Percentiles rank a stretch among this genome's conserved stretches.
These are phyloP conservation scores for Trypanosoma melophagium DNA, from an alignment of 208 protist genomes.

Conservation along the genomic window DNA sequence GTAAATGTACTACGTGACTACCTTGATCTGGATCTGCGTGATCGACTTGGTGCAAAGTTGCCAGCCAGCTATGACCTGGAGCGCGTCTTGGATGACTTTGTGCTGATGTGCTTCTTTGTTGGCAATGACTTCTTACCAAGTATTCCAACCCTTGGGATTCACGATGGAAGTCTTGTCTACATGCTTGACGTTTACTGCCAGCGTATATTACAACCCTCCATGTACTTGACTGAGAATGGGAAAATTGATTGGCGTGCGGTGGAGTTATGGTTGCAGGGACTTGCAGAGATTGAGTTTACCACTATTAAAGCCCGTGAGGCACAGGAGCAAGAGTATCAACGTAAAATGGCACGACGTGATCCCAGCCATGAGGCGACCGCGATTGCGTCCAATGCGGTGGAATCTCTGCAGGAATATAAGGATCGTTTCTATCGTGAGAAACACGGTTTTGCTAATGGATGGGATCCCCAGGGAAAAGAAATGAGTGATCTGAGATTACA, in stretches of 20 bases:
- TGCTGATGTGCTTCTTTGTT: constrained; percentile 97
- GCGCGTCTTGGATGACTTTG: constrained; percentile 96
- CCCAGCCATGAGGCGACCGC: constrained; percentile 59
- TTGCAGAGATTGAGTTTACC: constrained; percentile 78
- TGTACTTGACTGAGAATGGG: constrained; percentile 78
- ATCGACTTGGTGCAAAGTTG: constrained; percentile 29
- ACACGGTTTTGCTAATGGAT: constrained; percentile 77
- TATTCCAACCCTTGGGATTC: constrained; percentile 94
- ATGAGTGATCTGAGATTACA: constrained; percentile 71
- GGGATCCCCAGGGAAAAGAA: constrained; percentile 54
- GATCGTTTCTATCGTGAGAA: constrained; percentile 85
- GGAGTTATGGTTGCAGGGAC: constrained; percentile 68
- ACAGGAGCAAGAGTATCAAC: constrained; percentile 81
- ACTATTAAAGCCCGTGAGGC: constrained; percentile 64
- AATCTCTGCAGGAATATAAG: constrained; percentile 66
- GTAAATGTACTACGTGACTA: constrained; percentile 96
- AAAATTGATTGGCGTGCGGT: constrained; percentile 71
- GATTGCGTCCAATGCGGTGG: constrained; percentile 32
- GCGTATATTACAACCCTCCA: constrained; percentile 58
- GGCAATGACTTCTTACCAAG: constrained; percentile 99
- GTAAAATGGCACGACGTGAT: constrained; percentile 53
- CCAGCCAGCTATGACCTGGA: constrained; percentile 79
- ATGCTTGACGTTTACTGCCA: constrained; percentile 89
- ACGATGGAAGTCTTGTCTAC: constrained; percentile 87
- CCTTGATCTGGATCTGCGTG: constrained; percentile 86